Conservation (phyloP, 352 stramenopile species). For the Pythium biforme region DNA sequence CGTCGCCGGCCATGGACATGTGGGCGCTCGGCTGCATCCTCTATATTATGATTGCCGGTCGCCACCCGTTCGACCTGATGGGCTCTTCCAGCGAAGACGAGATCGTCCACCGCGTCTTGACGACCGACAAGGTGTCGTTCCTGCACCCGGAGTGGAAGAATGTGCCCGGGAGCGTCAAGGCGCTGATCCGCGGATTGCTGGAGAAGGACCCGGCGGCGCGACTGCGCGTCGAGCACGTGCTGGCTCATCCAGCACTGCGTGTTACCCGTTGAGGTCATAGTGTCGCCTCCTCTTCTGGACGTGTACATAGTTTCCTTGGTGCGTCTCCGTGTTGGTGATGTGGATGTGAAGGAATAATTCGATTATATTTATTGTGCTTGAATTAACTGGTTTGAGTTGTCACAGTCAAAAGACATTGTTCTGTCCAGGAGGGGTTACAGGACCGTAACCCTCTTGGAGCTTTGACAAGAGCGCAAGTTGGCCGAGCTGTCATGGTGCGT, state of each 20-base stretch:
- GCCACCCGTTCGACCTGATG: constrained; percentile 86
- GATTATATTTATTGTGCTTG: not conserved
- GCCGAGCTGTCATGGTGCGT: not conserved
- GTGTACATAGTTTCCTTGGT: too few relatives aligned
- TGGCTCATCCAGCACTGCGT: constrained; percentile 33
- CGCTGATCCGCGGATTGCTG: constrained; percentile 62
- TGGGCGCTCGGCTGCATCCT: constrained; percentile 87
- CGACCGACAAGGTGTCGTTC: constrained; percentile 53
- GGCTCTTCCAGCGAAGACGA: constrained; percentile 75
- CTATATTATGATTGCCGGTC: constrained; percentile 84
- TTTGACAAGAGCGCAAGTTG: not conserved
- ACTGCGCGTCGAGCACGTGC: constrained; percentile 54
- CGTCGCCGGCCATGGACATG: constrained; percentile 83
- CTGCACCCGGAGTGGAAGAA: constrained; percentile 49
- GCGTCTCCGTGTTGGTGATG: not conserved
- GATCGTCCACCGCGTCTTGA: constrained; percentile 58
- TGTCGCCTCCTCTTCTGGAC: too few relatives aligned
- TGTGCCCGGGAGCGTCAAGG: constrained; percentile 55
- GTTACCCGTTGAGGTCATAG: not conserved
- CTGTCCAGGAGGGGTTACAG: not conserved
- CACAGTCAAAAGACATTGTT: too few relatives aligned
- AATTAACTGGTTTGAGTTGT: not conserved
- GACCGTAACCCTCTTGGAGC: not conserved
- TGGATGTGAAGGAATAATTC: not conserved
- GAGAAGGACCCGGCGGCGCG: constrained; percentile 63